Evolutionary conservation across 768 basidiomycete species (phyloP).

Genomic region (Exsudoporus frostii): DNA sequence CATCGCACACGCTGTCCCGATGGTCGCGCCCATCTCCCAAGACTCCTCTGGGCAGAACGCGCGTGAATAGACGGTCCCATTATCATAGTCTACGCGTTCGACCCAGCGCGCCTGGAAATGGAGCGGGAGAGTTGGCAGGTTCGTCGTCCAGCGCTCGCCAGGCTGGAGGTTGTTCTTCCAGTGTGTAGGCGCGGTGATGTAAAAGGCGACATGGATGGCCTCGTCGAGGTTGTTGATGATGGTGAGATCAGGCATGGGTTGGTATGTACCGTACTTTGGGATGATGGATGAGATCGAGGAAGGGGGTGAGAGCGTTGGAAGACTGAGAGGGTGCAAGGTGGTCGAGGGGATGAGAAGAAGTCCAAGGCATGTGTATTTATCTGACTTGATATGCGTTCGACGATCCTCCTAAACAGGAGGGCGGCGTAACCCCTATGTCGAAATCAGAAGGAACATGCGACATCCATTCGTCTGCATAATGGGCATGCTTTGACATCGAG

Average conservation of each 20-base stretch:
- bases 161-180: constrained; percentile 20
- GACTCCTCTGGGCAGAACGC: constrained; percentile 17
- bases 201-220: constrained; percentile 21
- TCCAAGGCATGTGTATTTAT: no score
- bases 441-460: no score
- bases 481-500: no score
- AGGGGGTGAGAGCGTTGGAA: background rate
- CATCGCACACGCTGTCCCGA: constrained; percentile 13
- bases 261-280: background rate
- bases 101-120: constrained; percentile 15
- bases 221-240: constrained; percentile 19
- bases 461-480: no score
- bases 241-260: constrained; percentile 18
- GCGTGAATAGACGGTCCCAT: constrained; percentile 2
- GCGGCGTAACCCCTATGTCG: no score
- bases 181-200: constrained; percentile 3
- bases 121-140: constrained; percentile 9
- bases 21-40: constrained; percentile 17
- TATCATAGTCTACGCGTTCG: constrained; percentile 9
- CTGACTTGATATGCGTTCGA: no score
- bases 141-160: constrained; percentile 17
- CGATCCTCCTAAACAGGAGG: no score
- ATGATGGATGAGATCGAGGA: background rate
- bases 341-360: no score
- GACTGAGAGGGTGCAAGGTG: no score